phyloP scores from a whole-genome alignment of 371 early-diverging fungal genomes.

The Smittium mucronatum region DNA sequence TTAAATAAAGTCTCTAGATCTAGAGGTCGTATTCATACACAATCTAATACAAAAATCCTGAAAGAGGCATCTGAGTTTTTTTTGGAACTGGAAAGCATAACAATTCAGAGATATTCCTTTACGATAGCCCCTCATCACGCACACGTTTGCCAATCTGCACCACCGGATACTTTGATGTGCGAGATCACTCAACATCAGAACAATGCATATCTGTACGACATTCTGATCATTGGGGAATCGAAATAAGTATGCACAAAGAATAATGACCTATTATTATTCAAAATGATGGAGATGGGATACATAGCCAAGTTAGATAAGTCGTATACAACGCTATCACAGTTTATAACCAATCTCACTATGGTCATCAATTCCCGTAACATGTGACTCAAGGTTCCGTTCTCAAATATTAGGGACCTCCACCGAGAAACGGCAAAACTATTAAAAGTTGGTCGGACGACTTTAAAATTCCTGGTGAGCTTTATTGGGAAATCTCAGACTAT shows the following conservation, averaged over 20 bases:
- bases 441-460: not conserved
- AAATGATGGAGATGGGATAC: conserved; percentile 22
- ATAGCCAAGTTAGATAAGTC: conserved; percentile 22
- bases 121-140: conserved; percentile 34
- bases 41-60: conserved; percentile 22
- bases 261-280: conserved; percentile 18
- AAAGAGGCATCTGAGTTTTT: conserved; percentile 31
- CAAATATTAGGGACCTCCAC: not conserved
- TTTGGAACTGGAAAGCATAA: conserved; percentile 31
- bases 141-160: conserved; percentile 34
- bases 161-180: conserved; percentile 25
- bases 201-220: conserved; percentile 32
- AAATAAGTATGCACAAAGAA: conserved; percentile 8
- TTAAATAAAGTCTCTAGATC: conserved; percentile 24
- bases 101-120: conserved; percentile 33
- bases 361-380: conserved; percentile 23
- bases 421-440: not conserved
- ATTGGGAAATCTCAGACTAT: conserved; percentile 12
- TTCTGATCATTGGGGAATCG: conserved; percentile 18
- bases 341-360: conserved; percentile 27
- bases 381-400: not conserved
- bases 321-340: conserved; percentile 24
- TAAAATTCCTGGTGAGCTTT: conserved; percentile 10
- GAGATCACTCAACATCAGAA: conserved; percentile 21
- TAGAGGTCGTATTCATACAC: conserved; percentile 28